These are phyloP conservation scores for Exsudoporus floridanus DNA, from an alignment of 1,284 basidiomycete genomes.

Conservation along the genomic window DNA sequence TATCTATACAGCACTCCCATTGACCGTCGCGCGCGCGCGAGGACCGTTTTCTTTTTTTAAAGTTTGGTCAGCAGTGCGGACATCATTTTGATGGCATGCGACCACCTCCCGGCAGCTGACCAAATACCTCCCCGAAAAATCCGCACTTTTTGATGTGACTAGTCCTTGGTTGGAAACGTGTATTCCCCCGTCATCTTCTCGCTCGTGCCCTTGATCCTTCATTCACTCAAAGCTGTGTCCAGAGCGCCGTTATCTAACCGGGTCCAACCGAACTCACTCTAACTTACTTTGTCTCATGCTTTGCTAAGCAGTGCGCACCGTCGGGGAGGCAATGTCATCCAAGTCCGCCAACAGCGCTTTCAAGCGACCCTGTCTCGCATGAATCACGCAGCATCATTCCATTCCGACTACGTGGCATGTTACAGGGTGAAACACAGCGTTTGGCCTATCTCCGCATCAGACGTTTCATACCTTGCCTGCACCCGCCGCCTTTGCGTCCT, in stretches of 20 bases:
- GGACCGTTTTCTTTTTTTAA: background rate
- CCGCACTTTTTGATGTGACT: no score
- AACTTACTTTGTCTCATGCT: no score
- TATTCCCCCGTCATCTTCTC: no score
- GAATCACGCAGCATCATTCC: background rate
- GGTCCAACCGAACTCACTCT: no score
- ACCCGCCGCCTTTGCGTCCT: slow-evolving; percentile 52
- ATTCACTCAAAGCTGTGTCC: no score
- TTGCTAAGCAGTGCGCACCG: background rate
- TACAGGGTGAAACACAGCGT: slow-evolving; percentile 3
- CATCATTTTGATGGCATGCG: background rate
- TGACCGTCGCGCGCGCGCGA: no score
- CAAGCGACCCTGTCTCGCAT: background rate
- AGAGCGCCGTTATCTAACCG: no score
- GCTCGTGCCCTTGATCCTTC: no score
- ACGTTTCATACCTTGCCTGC: slow-evolving; percentile 44
- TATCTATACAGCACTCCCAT: no score
- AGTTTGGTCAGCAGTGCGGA: slow-evolving; percentile 1
- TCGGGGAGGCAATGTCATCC: background rate
- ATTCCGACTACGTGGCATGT: background rate
- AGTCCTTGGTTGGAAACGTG: background rate
- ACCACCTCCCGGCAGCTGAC: background rate
- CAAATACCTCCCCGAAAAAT: background rate
- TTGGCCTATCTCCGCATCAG: slow-evolving; percentile 2
- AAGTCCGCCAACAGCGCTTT: background rate